phyloP scores from a whole-genome alignment of 495 filamentous ascomycete species.

The Penicillium robsamsonii region DNA sequence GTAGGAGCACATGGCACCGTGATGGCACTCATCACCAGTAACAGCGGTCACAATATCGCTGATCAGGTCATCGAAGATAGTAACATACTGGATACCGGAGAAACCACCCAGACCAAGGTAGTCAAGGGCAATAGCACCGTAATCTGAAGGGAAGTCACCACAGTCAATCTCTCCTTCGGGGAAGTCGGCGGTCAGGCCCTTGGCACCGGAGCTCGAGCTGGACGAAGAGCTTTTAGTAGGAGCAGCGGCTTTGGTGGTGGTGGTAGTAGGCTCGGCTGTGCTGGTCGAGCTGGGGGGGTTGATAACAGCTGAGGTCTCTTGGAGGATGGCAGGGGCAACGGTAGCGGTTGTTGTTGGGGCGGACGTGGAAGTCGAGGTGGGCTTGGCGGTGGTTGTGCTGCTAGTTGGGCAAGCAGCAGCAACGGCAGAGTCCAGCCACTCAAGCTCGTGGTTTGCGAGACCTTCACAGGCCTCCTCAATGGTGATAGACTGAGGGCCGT shows the following conservation, averaged over 20 bases:
- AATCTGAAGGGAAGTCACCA: slow-evolving; percentile 71
- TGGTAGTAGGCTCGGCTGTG: slow-evolving; percentile 16
- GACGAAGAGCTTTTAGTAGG: slow-evolving; percentile 19
- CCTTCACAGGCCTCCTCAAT: slow-evolving; percentile 59
- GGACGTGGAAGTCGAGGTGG: slow-evolving; percentile 22
- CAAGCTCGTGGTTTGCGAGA: slow-evolving; percentile 52
- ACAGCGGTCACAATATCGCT: slow-evolving; percentile 65
- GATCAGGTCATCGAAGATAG: slow-evolving; percentile 36
- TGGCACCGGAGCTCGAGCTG: slow-evolving; percentile 36
- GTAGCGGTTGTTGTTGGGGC: slow-evolving; percentile 23
- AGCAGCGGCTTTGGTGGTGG: slow-evolving; percentile 14
- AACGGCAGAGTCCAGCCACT: slow-evolving; percentile 37
- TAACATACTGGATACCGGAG: slow-evolving; percentile 72
- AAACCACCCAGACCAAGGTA: slow-evolving; percentile 73
- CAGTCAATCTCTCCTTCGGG: slow-evolving; percentile 74
- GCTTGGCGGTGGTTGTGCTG: slow-evolving; percentile 18
- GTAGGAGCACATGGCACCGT: slow-evolving; percentile 82
- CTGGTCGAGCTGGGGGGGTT: slow-evolving; percentile 16
- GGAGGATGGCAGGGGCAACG: slow-evolving; percentile 27
- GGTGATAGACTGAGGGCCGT: slow-evolving; percentile 40
- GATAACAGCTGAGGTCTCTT: slow-evolving; percentile 27
- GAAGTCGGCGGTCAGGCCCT: slow-evolving; percentile 66
- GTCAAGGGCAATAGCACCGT: slow-evolving; percentile 70
- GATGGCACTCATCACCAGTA: slow-evolving; percentile 51
- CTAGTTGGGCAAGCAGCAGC: slow-evolving; percentile 34